Percentiles rank a stretch among this genome's conserved stretches.
Conservation (phyloP, 148 eudicot species). For the Camellia sinensis region DNA sequence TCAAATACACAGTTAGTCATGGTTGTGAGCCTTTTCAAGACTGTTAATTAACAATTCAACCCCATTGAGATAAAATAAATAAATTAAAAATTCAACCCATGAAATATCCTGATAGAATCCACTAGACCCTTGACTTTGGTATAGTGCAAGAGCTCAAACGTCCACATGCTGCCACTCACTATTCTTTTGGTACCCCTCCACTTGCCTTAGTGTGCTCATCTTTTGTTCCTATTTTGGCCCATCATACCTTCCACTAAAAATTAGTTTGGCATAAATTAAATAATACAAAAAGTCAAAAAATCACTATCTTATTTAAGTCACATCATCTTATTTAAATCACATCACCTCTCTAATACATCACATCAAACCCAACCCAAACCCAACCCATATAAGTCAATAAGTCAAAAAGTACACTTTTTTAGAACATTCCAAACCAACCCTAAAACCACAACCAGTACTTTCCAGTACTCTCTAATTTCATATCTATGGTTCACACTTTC, state of each 20-base stretch:
- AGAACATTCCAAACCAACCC: too few relatives aligned
- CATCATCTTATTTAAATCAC: too few relatives aligned
- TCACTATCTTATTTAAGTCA: too few relatives aligned
- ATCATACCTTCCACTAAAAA: constrained; percentile 26
- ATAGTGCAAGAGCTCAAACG: too few relatives aligned
- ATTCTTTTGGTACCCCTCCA: constrained; percentile 27
- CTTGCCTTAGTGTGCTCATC: constrained; percentile 19
- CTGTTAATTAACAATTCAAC: background rate
- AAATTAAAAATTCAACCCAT: too few relatives aligned
- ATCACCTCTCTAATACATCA: too few relatives aligned
- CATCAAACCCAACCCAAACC: too few relatives aligned
- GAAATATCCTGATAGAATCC: background rate
- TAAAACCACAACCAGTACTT: background rate
- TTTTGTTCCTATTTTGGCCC: constrained; percentile 23
- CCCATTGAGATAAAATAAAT: background rate
- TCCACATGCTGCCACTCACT: background rate
- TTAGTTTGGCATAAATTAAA: too few relatives aligned
- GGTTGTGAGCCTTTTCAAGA: background rate
- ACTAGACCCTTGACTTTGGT: background rate
- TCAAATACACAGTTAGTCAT: background rate
- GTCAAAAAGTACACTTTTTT: too few relatives aligned
- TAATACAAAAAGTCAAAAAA: too few relatives aligned
- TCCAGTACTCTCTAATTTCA: background rate
- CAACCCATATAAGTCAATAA: too few relatives aligned
- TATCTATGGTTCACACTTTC: constrained; percentile 19